Conservation (phyloP, 2,329 filamentous ascomycete genomes). For the Coniochaeta hoffmannii region DNA sequence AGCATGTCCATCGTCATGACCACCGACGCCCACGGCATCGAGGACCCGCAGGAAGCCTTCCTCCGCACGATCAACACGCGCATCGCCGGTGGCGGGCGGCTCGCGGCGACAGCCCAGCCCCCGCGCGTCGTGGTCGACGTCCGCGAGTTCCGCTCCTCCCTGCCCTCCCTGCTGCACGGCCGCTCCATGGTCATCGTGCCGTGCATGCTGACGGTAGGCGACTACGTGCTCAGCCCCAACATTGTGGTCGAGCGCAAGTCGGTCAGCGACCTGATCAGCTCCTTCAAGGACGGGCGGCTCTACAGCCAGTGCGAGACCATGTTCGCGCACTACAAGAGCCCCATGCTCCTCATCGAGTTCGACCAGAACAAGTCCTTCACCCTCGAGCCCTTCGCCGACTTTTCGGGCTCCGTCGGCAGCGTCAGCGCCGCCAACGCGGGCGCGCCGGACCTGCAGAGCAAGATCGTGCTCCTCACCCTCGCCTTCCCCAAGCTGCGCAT, state of each 20-base stretch:
- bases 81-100: slow-evolving; percentile 84
- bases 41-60: slow-evolving; percentile 86
- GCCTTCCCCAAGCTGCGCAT: slow-evolving; percentile 85
- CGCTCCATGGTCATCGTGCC: slow-evolving; percentile 83
- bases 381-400: slow-evolving; percentile 70
- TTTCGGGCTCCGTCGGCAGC: slow-evolving; percentile 53
- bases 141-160: slow-evolving; percentile 87
- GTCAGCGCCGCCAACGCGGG: slow-evolving; percentile 48
- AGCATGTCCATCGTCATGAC: slow-evolving; percentile 87
- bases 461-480: slow-evolving; percentile 85
- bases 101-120: slow-evolving; percentile 76
- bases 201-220: slow-evolving; percentile 92
- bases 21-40: slow-evolving; percentile 57
- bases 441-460: slow-evolving; percentile 74
- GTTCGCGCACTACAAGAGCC: slow-evolving; percentile 83
- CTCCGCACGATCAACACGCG: slow-evolving; percentile 92
- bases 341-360: slow-evolving; percentile 95
- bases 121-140: slow-evolving; percentile 92
- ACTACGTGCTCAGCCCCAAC: slow-evolving; percentile 86
- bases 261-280: slow-evolving; percentile 82
- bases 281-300: slow-evolving; percentile 83
- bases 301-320: slow-evolving; percentile 91
- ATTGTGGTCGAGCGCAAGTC: slow-evolving; percentile 96
- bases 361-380: slow-evolving; percentile 97
- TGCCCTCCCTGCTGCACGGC: slow-evolving; percentile 86